Conservation (phyloP, 2,329 filamentous ascomycete genomes). For the Trichophyton mentagrophytes region DNA sequence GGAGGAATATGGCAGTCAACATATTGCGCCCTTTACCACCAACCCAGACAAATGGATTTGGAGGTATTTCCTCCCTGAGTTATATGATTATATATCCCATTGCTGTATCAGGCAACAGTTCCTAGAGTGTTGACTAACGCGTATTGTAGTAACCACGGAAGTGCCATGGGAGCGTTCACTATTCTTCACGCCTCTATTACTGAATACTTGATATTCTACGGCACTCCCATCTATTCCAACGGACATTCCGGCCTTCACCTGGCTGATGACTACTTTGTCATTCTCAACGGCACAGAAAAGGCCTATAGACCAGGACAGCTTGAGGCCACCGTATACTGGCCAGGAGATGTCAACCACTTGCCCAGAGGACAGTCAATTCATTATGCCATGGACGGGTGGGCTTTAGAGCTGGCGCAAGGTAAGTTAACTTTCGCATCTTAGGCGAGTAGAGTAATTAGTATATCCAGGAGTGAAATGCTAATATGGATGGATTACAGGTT, state of each 20-base stretch:
- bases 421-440: background rate
- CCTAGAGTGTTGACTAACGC: background rate
- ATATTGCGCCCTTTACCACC: slow-evolving; percentile 7
- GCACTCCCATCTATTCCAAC: slow-evolving; percentile 66
- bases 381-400: slow-evolving; percentile 74
- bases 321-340: slow-evolving; percentile 55
- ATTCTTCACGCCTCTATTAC: slow-evolving; percentile 73
- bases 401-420: slow-evolving; percentile 60
- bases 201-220: slow-evolving; percentile 84
- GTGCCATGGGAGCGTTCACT: slow-evolving; percentile 54
- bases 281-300: slow-evolving; percentile 63
- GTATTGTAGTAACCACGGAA: slow-evolving; percentile 7
- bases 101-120: background rate
- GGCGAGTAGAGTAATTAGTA: background rate
- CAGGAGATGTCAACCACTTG: slow-evolving; percentile 60
- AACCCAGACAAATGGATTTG: slow-evolving; percentile 65
- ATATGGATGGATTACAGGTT: slow-evolving; percentile 35
- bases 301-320: slow-evolving; percentile 60
- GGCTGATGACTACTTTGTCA: slow-evolving; percentile 90
- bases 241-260: slow-evolving; percentile 81
- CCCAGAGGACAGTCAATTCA: slow-evolving; percentile 61
- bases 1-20: slow-evolving; percentile 9
- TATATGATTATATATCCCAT: background rate
- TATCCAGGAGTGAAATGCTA: slow-evolving; percentile 24
- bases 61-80: slow-evolving; percentile 25